These are phyloP conservation scores for Eleusine indica DNA, from an alignment of 176 grass and related monocot species.

Conservation along the genomic window DNA sequence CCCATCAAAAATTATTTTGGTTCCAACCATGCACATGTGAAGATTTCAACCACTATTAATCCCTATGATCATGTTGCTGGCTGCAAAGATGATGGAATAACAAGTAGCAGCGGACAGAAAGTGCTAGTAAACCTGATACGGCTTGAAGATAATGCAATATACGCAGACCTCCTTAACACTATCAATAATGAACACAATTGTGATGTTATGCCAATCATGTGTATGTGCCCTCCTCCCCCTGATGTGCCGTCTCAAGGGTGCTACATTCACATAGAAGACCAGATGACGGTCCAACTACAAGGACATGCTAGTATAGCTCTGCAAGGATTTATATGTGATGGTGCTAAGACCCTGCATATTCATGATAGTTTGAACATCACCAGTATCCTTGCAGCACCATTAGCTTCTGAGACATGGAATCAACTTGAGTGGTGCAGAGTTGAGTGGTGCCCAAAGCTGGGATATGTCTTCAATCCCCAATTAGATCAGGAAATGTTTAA, in stretches of 20 bases:
- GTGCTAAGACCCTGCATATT: background rate
- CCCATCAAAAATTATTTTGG: background rate
- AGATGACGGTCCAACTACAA: background rate
- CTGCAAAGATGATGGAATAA: background rate
- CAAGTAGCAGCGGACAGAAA: background rate
- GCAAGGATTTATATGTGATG: background rate
- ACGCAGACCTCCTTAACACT: too few species aligned
- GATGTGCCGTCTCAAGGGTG: background rate
- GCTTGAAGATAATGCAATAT: too few species aligned
- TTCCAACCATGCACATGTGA: background rate
- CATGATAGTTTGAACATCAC: background rate
- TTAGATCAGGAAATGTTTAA: background rate
- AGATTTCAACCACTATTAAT: background rate
- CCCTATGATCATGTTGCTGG: background rate
- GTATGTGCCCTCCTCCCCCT: background rate
- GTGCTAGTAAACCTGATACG: too few species aligned
- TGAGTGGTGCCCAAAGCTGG: background rate
- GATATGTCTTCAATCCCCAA: background rate
- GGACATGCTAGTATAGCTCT: background rate
- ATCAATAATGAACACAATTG: background rate
- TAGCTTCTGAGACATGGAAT: background rate
- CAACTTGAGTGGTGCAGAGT: background rate
- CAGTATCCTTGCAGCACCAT: background rate
- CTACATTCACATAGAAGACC: background rate
- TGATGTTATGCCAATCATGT: background rate